phyloP scores from a whole-genome alignment of 1,284 basidiomycete genomes.

The Cutaneotrichosporon cavernicola region DNA sequence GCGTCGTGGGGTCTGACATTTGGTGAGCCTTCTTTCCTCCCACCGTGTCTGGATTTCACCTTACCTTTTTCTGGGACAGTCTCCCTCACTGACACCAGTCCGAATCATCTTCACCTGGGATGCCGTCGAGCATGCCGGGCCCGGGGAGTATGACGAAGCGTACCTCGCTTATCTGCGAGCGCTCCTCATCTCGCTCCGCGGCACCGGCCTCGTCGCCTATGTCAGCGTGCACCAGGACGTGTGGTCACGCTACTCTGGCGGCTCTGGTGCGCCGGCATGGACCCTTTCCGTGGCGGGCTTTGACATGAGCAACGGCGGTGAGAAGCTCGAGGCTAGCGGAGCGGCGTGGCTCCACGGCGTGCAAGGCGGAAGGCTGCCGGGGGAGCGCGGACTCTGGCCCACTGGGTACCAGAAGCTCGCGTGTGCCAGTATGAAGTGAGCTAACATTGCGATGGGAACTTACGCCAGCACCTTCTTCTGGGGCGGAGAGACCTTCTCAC shows the following conservation, averaged over 20 bases:
- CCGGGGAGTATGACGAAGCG: slow-evolving; percentile 77
- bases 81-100: slow-evolving; percentile 56
- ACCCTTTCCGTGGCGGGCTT: slow-evolving; percentile 77
- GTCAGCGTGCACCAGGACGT: slow-evolving; percentile 87
- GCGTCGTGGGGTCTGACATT: slow-evolving; percentile 83
- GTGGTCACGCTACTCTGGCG: slow-evolving; percentile 92
- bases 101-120: slow-evolving; percentile 95
- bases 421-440: slow-evolving; percentile 81
- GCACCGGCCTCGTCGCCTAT: slow-evolving; percentile 78
- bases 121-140: slow-evolving; percentile 85
- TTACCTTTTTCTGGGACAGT: too few relatives aligned
- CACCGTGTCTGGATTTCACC: slow-evolving; percentile 2
- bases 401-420: slow-evolving; percentile 81
- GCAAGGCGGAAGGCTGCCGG: slow-evolving; percentile 53
- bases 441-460: not conserved
- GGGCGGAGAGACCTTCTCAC: slow-evolving; percentile 81
- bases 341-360: slow-evolving; percentile 82
- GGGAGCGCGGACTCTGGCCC: slow-evolving; percentile 80
- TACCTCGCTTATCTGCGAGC: slow-evolving; percentile 78
- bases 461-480: slow-evolving; percentile 72
- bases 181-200: slow-evolving; percentile 71
- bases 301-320: slow-evolving; percentile 59
- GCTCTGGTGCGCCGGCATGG: slow-evolving; percentile 90
- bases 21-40: slow-evolving; percentile 56
- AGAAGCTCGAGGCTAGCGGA: slow-evolving; percentile 70